phyloP scores from a whole-genome alignment of 371 early-diverging fungal species.

The Circinella umbellata region DNA sequence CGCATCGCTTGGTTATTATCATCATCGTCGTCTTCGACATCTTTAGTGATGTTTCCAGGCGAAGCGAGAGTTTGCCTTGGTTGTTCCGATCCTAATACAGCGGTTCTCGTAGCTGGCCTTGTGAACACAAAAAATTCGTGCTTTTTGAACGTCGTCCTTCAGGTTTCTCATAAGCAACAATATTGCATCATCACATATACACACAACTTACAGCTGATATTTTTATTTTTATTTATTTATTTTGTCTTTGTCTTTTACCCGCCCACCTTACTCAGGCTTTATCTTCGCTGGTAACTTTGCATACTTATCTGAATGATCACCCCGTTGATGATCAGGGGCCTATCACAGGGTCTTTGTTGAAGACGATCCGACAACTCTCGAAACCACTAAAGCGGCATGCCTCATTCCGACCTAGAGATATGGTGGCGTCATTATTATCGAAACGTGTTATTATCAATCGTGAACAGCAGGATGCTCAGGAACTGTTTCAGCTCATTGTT shows the following conservation, averaged over 20 bases:
- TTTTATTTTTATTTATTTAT: constrained; percentile 6
- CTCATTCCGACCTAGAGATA: constrained; percentile 37
- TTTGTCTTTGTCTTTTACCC: constrained; percentile 13
- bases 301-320: constrained; percentile 34
- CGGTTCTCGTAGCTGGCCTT: constrained; percentile 60
- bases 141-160: constrained; percentile 90
- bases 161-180: constrained; percentile 50
- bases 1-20: not conserved
- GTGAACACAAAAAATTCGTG: constrained; percentile 94
- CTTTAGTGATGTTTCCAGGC: not conserved
- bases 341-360: constrained; percentile 38
- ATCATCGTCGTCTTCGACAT: not conserved
- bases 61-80: not conserved
- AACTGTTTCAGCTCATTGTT: constrained; percentile 83
- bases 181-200: not conserved
- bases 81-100: not conserved
- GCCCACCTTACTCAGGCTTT: constrained; percentile 41
- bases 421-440: constrained; percentile 35
- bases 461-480: constrained; percentile 93
- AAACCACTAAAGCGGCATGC: constrained; percentile 25
- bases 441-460: constrained; percentile 57
- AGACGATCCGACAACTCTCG: constrained; percentile 38
- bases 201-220: not conserved
- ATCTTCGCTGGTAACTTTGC: constrained; percentile 44
- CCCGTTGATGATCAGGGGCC: constrained; percentile 23